Evolutionary conservation across 176 grass and related monocot genomes (phyloP), one percentile per base, ranked within the genome.

Genomic region (Olyra latifolia): DNA sequence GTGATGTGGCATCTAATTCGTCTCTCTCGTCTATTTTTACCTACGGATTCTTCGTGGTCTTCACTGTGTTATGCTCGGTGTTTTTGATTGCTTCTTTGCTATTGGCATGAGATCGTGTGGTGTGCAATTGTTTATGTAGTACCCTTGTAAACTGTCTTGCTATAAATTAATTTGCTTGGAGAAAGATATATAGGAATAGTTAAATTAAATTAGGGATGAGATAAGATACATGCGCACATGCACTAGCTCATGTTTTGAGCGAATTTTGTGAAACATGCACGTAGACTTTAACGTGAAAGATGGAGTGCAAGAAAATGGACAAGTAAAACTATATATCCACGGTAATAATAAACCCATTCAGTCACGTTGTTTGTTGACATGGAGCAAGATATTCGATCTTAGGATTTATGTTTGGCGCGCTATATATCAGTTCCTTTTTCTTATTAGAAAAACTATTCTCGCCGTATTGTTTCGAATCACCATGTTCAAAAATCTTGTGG

Each of bases 1-100:
- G 80, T 89, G 83, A 79, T 66, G 81, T 86, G 85, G 90, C 83
- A 87, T 89, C 87, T 72, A 83, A 89, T 92, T 88, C 90, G 57
- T 77, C 90, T n/a, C 86, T 74, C 70, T 58, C 87, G 71, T 81
- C 81, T 52, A 60, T 80, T 87, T 66, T 53, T 62, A 0, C 1
- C 0, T 13, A 15, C 5, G 14, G 87, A 89, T 92, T 10, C 61
- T 86, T 55, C 80, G 68, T 29, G 83, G 11, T 25, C 0, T 57
- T 24, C 4, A 1, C 12, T 10, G 0, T 76, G 61, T 10, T 9
- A 10, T 0, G 0, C 0, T 0, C 2, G 1, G 42, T 69, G 63
- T 50, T 41, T 13, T 10, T 2, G 55, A 4, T 1, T 1, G 1
- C 10, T 12, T 19, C 0, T 0, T 63, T 76, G 57, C 56, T n/a